These are phyloP conservation scores for Cryptococcus depauperatus DNA, from an alignment of 1,284 basidiomycete species.

Conservation along the genomic window DNA sequence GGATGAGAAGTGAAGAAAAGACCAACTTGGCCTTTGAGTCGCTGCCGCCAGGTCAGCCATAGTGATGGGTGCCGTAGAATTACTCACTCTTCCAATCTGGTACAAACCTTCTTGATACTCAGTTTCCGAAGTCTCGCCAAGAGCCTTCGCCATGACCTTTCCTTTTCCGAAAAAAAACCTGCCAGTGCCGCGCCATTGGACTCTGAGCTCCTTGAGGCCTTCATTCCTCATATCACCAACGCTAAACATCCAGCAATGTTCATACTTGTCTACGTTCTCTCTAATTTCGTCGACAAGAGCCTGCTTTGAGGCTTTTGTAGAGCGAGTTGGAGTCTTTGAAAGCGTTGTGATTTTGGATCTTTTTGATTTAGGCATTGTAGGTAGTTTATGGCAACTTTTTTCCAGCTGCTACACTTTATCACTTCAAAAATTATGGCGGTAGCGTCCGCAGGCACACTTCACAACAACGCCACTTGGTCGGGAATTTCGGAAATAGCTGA, in stretches of 20 bases:
- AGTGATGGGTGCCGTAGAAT: neutral
- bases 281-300: slow-evolving; percentile 72
- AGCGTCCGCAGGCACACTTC: too few relatives aligned
- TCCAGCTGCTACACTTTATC: too few relatives aligned
- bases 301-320: slow-evolving; percentile 63
- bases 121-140: slow-evolving; percentile 79
- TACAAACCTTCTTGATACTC: slow-evolving; percentile 76
- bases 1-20: slow-evolving; percentile 83
- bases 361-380: slow-evolving; percentile 76
- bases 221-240: slow-evolving; percentile 93
- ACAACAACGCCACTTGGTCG: too few relatives aligned
- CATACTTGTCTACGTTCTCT: slow-evolving; percentile 62
- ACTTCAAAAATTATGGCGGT: too few relatives aligned
- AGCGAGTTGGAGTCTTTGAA: slow-evolving; percentile 50
- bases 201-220: slow-evolving; percentile 86
- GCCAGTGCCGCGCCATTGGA: slow-evolving; percentile 85
- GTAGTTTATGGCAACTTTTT: too few relatives aligned
- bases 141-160: slow-evolving; percentile 89
- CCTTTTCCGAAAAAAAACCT: slow-evolving; percentile 89
- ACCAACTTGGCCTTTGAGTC: slow-evolving; percentile 88
- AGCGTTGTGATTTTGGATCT: slow-evolving; percentile 64
- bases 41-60: slow-evolving; percentile 48
- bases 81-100: slow-evolving; percentile 66
- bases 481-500: too few relatives aligned
- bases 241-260: slow-evolving; percentile 90